Evolutionary conservation across 331 rosid species (phyloP).

Genomic region (Quercus lobata): DNA sequence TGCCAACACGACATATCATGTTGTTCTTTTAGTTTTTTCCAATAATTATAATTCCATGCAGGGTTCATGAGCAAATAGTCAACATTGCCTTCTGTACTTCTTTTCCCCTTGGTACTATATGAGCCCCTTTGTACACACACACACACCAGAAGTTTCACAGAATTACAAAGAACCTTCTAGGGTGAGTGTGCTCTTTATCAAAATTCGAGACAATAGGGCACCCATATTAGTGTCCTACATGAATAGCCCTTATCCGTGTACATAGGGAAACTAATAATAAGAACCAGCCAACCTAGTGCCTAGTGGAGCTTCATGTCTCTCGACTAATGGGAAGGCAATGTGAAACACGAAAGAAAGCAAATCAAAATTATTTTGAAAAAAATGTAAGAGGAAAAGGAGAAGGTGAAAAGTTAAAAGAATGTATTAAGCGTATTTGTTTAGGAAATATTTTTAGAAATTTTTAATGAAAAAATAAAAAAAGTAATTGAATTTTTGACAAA

Average conservation of each 20-base stretch:
- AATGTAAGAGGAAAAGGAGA: not conserved
- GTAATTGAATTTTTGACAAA: too few relatives aligned
- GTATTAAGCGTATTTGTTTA: too few relatives aligned
- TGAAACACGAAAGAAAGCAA: not conserved
- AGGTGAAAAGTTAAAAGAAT: not conserved
- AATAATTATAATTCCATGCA: not conserved
- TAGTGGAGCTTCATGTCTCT: slow-evolving; percentile 24
- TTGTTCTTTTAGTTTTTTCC: not conserved
- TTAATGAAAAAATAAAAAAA: too few relatives aligned
- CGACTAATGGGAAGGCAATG: not conserved
- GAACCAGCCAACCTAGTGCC: slow-evolving; percentile 6
- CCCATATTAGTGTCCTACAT: too few relatives aligned
- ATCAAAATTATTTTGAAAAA: not conserved
- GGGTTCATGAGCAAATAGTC: not conserved
- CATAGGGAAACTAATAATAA: not conserved
- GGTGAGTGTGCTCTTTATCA: not conserved
- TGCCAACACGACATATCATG: too few relatives aligned
- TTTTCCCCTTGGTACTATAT: not conserved
- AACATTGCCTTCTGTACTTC: not conserved
- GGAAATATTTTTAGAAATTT: too few relatives aligned
- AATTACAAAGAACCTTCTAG: not conserved
- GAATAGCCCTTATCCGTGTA: not conserved
- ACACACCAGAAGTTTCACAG: not conserved
- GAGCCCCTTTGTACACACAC: not conserved
- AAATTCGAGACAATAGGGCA: not conserved